phyloP scores from a whole-genome alignment of 306 rosid species.

The Cicer yamashitae region DNA sequence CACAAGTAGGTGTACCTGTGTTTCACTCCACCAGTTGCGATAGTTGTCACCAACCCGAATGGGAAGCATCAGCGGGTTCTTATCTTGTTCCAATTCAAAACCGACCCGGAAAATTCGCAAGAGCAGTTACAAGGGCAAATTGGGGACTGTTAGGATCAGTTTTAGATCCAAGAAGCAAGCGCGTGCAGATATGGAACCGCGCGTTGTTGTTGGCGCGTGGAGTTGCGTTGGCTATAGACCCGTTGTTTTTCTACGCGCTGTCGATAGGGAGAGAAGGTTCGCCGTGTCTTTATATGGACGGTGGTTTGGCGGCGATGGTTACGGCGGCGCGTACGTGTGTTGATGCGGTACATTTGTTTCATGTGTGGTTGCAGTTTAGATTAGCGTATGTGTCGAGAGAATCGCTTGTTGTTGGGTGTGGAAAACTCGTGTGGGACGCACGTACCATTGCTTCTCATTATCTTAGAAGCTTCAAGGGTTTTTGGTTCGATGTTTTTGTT shows the following conservation, averaged over 20 bases:
- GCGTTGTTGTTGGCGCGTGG: constrained; percentile 84
- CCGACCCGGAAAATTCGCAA: constrained; percentile 41
- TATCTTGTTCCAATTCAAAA: constrained; percentile 74
- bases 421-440: constrained; percentile 97
- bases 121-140: neutral
- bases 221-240: constrained; percentile 85
- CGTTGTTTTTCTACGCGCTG: constrained; percentile 87
- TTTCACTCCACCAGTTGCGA: constrained; percentile 97
- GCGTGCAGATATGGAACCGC: constrained; percentile 85
- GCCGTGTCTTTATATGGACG: constrained; percentile 96
- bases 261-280: constrained; percentile 83
- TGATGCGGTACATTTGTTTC: constrained; percentile 77
- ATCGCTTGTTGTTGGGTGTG: constrained; percentile 91
- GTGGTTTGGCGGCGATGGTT: constrained; percentile 73
- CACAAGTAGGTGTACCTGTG: constrained; percentile 80
- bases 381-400: constrained; percentile 88
- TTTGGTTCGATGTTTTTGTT: constrained; percentile 94
- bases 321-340: constrained; percentile 72
- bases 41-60: constrained; percentile 66
- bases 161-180: constrained; percentile 85
- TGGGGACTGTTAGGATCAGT: constrained; percentile 61
- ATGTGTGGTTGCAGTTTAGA: constrained; percentile 87
- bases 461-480: constrained; percentile 70
- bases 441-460: constrained; percentile 82
- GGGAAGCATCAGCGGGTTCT: constrained; percentile 96